Evolutionary conservation across 345 rosid genomes (phyloP).

Genomic region (Syzygium jambos): DNA sequence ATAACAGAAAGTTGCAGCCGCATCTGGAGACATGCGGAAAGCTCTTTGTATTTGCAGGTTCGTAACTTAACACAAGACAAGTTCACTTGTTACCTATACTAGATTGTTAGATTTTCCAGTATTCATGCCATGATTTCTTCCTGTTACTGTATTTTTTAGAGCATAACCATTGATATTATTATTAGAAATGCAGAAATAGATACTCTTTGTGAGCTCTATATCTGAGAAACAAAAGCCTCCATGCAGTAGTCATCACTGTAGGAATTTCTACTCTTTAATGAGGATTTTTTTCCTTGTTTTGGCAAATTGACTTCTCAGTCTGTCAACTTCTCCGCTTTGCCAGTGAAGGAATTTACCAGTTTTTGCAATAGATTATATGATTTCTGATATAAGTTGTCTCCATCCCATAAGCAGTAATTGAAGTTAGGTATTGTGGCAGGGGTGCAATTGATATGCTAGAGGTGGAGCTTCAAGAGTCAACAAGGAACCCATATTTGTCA

Average conservation of each 20-base stretch:
- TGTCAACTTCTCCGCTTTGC: not conserved
- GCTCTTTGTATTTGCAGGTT: conserved; percentile 88
- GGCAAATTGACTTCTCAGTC: not conserved
- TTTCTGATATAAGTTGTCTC: not conserved
- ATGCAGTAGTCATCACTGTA: not conserved
- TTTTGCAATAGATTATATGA: not conserved
- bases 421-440: conserved; percentile 27
- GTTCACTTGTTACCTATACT: not conserved
- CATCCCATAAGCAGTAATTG: not conserved
- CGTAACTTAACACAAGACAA: not conserved
- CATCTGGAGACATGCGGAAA: conserved; percentile 95
- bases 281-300: not conserved
- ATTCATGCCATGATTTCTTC: not conserved
- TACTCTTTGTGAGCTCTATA: not conserved
- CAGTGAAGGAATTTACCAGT: not conserved
- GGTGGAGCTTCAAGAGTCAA: conserved; percentile 43
- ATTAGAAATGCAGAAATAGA: not conserved
- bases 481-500: conserved; percentile 9
- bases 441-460: conserved; percentile 76
- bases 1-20: conserved; percentile 84
- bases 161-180: not conserved
- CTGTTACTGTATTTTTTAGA: not conserved
- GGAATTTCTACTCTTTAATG: not conserved
- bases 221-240: not conserved
- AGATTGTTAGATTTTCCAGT: not conserved